Evolutionary conservation across 345 rosid species (phyloP).

Genomic region (Ceriops tagal): DNA sequence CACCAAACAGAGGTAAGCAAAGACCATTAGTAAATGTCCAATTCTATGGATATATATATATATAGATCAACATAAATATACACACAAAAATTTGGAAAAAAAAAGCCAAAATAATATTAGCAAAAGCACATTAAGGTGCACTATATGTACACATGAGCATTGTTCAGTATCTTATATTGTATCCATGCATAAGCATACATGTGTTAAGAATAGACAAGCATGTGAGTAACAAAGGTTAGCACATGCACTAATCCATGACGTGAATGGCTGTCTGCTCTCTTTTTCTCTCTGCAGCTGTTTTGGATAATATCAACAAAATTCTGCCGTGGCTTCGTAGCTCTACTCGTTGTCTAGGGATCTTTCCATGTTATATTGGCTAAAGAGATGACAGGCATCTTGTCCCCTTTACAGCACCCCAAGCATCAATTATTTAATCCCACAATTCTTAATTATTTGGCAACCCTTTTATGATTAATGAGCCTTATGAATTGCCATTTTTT

Average conservation of each 20-base stretch:
- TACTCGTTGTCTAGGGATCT: constrained; percentile 38
- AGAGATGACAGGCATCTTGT: constrained; percentile 8
- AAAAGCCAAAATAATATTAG: neutral
- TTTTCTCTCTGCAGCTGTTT: constrained; percentile 4
- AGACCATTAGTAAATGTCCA: no score
- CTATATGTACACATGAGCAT: neutral
- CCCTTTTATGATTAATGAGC: neutral
- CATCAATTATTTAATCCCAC: neutral
- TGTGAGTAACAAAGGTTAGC: constrained; percentile 23
- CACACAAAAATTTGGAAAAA: neutral
- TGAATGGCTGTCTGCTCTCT: constrained; percentile 26
- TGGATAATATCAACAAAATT: constrained; percentile 23
- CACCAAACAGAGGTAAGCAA: no score
- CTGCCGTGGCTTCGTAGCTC: constrained; percentile 13
- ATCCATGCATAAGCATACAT: constrained; percentile 15
- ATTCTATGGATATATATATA: neutral
- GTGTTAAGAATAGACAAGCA: constrained; percentile 22
- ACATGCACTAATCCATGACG: constrained; percentile 35
- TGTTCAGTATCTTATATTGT: constrained; percentile 1
- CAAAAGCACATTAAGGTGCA: constrained; percentile 7
- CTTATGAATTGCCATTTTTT: neutral
- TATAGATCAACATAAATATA: neutral
- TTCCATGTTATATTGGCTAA: constrained; percentile 32
- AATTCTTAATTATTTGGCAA: neutral
- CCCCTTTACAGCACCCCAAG: constrained; percentile 1